Base-by-base conservation (phyloP, 2,329 filamentous ascomycete genomes). In the Moelleriella libera region DNA sequence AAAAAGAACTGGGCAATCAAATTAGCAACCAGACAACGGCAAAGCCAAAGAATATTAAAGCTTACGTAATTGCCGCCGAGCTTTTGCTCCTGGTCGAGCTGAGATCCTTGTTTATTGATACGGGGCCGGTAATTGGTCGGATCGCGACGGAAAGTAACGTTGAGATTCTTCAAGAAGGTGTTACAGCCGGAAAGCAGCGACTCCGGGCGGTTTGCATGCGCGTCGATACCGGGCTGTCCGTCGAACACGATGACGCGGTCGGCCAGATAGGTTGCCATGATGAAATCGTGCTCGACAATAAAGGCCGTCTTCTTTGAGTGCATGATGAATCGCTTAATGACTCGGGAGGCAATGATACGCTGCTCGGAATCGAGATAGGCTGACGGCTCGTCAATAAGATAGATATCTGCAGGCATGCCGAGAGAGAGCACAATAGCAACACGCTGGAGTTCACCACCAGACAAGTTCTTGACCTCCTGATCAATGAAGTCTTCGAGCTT, bases 281-380 rank as follows among this genome's bases (percentile, higher is more conserved):
- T 95, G 74, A 98, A 97, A 77, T 98, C 92, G 84, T 98, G 92
- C 81, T 98, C 92, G 64, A 98, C 90, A 57, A 98, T 82, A 66
- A 98, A 98, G 45, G 92, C 92, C 0, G 92, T 98, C 80, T 97
- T 97, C 82, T 97, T 97, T 59, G 88, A 83, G 74, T 98, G 90
- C 92, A 98, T 98, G 69, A 98, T 98, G 77, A 94, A 98, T 56
- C 92, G 85, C 77, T 98, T 98, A 73, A 98, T 98, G 63, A 98
- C 94, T 63, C 89, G 85, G 43, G 90, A 85, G 52, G 89, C 90
- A 58, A 98, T 83, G 62, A 98, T 95, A 85, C 92, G 90, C 71
- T 98, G 92, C 71, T 98, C 92, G 45, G 92, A 97, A 67, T 98
- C 92, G 50, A 98, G 85, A 68, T 98, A 98, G 52, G 89, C 89